Conservation (phyloP, 331 rosid species). For the Spiraea crenata region DNA sequence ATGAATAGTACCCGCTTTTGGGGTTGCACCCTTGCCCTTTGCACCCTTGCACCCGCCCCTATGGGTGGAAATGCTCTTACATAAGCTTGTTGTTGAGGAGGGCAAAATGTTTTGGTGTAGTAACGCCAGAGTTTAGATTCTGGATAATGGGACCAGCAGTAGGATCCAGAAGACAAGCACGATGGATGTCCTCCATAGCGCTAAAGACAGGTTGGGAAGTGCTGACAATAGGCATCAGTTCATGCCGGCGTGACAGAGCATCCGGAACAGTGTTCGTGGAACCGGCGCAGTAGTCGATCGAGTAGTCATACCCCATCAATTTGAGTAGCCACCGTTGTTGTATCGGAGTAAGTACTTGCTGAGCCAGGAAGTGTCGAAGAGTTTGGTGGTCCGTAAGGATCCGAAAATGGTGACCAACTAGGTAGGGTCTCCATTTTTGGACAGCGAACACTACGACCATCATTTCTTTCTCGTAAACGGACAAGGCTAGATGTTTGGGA, state of each 20-base stretch:
- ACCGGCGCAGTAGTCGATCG: background rate
- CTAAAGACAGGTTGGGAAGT: background rate
- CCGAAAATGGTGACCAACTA: background rate
- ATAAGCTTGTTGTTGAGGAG: too few species aligned
- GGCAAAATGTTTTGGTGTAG: background rate
- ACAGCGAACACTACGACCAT: background rate
- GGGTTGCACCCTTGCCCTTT: too few species aligned
- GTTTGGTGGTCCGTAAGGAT: background rate
- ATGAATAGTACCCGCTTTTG: too few species aligned
- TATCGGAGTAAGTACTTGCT: background rate
- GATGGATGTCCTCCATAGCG: rapidly evolving
- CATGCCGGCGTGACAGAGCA: background rate
- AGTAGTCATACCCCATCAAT: background rate
- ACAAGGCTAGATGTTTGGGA: rapidly evolving
- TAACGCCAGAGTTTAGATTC: too few species aligned
- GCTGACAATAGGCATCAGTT: rapidly evolving
- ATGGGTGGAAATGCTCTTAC: too few species aligned
- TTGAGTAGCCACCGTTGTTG: background rate
- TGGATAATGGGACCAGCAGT: too few species aligned
- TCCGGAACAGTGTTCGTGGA: background rate
- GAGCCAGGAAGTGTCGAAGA: background rate
- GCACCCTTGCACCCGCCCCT: too few species aligned
- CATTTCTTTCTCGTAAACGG: background rate
- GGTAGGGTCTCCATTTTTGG: background rate
- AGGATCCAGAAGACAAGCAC: background rate